Evolutionary conservation across 2,329 filamentous ascomycete species (phyloP).

Genomic region (Aspergillus pseudoterreus): DNA sequence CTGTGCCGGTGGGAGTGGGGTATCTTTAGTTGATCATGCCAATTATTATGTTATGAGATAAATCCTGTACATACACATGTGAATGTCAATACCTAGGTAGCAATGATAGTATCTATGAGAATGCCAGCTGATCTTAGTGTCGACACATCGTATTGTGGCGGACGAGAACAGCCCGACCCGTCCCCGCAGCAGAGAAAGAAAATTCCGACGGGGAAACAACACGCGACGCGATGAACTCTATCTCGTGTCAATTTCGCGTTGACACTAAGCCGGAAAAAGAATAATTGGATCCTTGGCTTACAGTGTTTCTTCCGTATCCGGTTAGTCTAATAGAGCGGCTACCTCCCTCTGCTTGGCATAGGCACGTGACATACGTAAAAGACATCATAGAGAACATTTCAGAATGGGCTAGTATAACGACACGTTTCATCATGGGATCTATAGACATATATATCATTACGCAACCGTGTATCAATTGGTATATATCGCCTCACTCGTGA

Average conservation of each 20-base stretch:
- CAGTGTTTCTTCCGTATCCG: background rate
- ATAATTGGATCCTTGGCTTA: constrained; percentile 1
- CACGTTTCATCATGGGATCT: too few relatives aligned
- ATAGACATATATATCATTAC: too few relatives aligned
- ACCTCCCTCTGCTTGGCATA: background rate
- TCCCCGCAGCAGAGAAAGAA: background rate
- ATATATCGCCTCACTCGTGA: too few relatives aligned
- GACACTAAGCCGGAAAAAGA: background rate
- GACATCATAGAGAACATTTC: background rate
- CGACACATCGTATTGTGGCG: too few relatives aligned
- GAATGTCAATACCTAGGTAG: background rate
- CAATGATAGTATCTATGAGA: background rate
- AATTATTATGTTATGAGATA: too few relatives aligned
- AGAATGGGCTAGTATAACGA: background rate
- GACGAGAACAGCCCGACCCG: background rate
- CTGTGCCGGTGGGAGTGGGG: background rate
- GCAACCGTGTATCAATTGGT: too few relatives aligned
- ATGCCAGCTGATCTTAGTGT: too few relatives aligned
- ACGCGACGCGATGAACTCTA: constrained; percentile 9
- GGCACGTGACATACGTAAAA: background rate
- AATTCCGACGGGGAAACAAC: constrained; percentile 5
- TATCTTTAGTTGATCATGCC: too few relatives aligned
- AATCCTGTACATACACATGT: constrained; percentile 5
- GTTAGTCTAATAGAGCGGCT: background rate
- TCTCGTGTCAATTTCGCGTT: constrained; percentile 17